Base-by-base conservation (phyloP, 805 yeast genomes). In the Myxozyma mucilagina region DNA sequence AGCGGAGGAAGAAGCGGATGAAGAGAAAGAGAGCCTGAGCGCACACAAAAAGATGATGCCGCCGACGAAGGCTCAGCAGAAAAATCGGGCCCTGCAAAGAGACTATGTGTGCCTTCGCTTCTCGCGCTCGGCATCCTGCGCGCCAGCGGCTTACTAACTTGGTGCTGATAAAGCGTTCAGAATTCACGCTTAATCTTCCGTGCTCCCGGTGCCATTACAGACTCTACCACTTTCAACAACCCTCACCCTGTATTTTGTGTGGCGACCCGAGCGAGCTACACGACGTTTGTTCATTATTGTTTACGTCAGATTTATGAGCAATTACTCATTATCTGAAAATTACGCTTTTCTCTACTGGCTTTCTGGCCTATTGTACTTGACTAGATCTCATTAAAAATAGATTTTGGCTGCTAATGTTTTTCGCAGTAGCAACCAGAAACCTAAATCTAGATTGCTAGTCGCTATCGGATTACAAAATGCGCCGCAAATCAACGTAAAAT, bases 221-320 rank as follows among this genome's bases (percentile, higher is more conserved):
- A 1, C 24, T 1, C 4, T 18, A 24, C 41, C 29, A 47, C 41
- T 38, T 32, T 34, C 42, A 18, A 31, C 11, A 49, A 35, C 53
- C 53, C 43, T 36, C 29, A 24, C 41, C 53, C 53, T 47, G 41
- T n/a, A 36, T 24, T 24, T 45, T 31, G 35, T 49, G 53, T 49
- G 53, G 53, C 53, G 53, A 49, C 43, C 44, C 45, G 45, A 41
- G 45, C 45, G 18, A n/a, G 45, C 10, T 14, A 13, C 24, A 10
- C 24, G 18, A 20, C 38, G 20, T 48, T n/a, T 20, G n/a, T 4
- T 35, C 18, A n/a, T 11, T 9, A 10, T n/a, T 20, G 35, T 29
- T 29, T 29, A 24, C 32, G 35, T 34, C 20, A 13, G 18, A 14
- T 48, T 14, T 24, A 24, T 24, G 29, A 24, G 29, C 29, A 24